A percentile compares a stretch with the other conserved stretches of the same genome.
phyloP scores from a whole-genome alignment of 179 eudicot species.

The Camellia oleifera region DNA sequence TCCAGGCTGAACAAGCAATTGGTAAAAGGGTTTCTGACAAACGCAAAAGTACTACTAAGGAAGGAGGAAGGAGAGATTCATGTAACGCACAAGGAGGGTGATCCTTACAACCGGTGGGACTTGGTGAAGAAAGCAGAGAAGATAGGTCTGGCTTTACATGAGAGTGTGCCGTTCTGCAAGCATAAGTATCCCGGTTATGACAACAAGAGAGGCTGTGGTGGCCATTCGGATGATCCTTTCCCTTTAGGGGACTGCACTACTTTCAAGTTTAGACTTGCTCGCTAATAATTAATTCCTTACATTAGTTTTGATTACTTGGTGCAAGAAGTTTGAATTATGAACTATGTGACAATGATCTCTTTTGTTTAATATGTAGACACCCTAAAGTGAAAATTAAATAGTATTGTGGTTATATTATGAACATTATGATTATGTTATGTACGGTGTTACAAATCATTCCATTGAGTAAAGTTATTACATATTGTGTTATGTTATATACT shows the following conservation, averaged over 20 bases:
- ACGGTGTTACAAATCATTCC: too few species aligned
- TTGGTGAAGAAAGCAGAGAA: constrained; percentile 39
- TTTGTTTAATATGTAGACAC: not conserved
- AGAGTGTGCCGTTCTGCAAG: constrained; percentile 28
- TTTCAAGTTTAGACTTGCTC: constrained; percentile 28
- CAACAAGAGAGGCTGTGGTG: constrained; percentile 47
- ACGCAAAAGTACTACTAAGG: constrained; percentile 32
- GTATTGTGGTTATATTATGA: too few species aligned
- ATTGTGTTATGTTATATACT: too few species aligned
- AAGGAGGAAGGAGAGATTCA: constrained; percentile 38
- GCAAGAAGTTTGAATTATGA: not conserved
- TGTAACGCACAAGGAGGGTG: constrained; percentile 39
- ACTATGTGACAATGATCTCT: not conserved
- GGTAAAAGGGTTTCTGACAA: constrained; percentile 44
- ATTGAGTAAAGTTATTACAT: too few species aligned
- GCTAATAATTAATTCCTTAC: not conserved
- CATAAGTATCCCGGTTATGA: constrained; percentile 43
- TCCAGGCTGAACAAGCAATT: constrained; percentile 37
- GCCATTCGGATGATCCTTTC: constrained; percentile 31
- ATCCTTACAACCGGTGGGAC: constrained; percentile 38
- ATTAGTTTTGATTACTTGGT: not conserved
- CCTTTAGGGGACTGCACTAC: constrained; percentile 38
- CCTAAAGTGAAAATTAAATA: too few species aligned
- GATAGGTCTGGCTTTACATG: constrained; percentile 29
- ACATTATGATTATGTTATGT: too few species aligned